These are phyloP conservation scores for Hypomyces rosellus DNA, from an alignment of 2,329 filamentous ascomycete genomes.

Conservation along the genomic window DNA sequence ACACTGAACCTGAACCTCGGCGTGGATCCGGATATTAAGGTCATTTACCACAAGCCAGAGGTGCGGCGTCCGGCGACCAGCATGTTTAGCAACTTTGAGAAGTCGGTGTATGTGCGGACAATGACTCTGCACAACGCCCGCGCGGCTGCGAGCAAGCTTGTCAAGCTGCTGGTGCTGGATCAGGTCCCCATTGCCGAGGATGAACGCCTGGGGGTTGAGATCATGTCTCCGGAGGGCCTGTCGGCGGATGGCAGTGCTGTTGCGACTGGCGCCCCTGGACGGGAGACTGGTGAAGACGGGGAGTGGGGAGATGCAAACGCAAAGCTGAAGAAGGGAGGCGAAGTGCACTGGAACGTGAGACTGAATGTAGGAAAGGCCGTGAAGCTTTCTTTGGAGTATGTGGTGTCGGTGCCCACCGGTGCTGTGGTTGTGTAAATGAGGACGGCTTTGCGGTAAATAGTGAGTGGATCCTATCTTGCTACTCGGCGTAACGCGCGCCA, in stretches of 20 bases:
- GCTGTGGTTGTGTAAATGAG: conserved; percentile 29
- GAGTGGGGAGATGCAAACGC: conserved; percentile 51
- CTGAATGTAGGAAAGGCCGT: conserved; percentile 52
- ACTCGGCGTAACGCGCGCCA: too few species aligned
- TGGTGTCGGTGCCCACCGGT: conserved; percentile 48
- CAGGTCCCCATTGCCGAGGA: conserved; percentile 58
- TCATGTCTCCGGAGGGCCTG: conserved; percentile 45
- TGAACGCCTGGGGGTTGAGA: conserved; percentile 46
- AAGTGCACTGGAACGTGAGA: conserved; percentile 52
- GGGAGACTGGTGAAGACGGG: conserved; percentile 23
- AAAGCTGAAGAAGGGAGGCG: conserved; percentile 48
- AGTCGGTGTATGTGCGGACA: conserved; percentile 41
- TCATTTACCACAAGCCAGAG: conserved; percentile 51
- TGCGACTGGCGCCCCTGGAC: conserved; percentile 26
- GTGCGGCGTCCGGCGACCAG: conserved; percentile 45
- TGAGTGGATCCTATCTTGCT: too few species aligned
- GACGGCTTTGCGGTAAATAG: background rate
- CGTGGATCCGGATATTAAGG: conserved; percentile 51
- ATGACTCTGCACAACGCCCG: conserved; percentile 47
- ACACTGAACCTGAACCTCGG: conserved; percentile 49
- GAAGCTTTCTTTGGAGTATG: conserved; percentile 55
- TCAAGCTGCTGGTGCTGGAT: conserved; percentile 48
- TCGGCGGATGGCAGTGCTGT: conserved; percentile 31
- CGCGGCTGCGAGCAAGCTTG: conserved; percentile 28
- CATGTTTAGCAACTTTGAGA: conserved; percentile 49